Evolutionary conservation across 176 grass and related monocot genomes (phyloP).

Genomic region (Pharus latifolius): DNA sequence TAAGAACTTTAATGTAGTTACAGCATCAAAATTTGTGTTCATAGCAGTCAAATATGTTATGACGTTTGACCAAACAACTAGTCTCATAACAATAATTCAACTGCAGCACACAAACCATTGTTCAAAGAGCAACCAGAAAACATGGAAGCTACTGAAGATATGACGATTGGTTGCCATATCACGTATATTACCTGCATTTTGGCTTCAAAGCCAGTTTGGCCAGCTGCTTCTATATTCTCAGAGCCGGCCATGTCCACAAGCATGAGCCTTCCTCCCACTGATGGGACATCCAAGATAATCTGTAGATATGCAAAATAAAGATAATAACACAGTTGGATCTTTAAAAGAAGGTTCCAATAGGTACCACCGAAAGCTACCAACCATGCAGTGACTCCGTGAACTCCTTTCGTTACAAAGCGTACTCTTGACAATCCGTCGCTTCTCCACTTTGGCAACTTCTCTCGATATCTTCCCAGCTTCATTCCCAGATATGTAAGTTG

Average conservation of each 20-base stretch:
- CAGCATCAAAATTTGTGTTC: not conserved
- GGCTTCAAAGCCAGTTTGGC: slow-evolving; percentile 81
- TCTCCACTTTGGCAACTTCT: slow-evolving; percentile 91
- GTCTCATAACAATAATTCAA: not conserved
- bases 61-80: not conserved
- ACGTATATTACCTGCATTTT: slow-evolving; percentile 90
- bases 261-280: slow-evolving; percentile 87
- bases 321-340: not conserved
- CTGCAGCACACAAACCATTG: not conserved
- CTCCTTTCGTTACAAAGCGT: slow-evolving; percentile 90
- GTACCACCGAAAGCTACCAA: slow-evolving; percentile 17
- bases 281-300: slow-evolving; percentile 94
- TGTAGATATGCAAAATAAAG: not conserved
- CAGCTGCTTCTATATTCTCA: slow-evolving; percentile 92
- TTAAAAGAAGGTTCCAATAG: not conserved
- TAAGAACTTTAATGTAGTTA: not conserved
- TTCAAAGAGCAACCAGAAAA: not conserved
- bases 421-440: slow-evolving; percentile 67
- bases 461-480: slow-evolving; percentile 71
- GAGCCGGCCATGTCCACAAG: slow-evolving; percentile 97
- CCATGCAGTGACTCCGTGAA: slow-evolving; percentile 84
- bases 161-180: not conserved
- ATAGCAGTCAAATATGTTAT: not conserved
- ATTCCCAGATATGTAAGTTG: slow-evolving; percentile 72
- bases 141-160: not conserved